phyloP scores from a whole-genome alignment of 2,329 filamentous ascomycete genomes.

The Chalara sp. region DNA sequence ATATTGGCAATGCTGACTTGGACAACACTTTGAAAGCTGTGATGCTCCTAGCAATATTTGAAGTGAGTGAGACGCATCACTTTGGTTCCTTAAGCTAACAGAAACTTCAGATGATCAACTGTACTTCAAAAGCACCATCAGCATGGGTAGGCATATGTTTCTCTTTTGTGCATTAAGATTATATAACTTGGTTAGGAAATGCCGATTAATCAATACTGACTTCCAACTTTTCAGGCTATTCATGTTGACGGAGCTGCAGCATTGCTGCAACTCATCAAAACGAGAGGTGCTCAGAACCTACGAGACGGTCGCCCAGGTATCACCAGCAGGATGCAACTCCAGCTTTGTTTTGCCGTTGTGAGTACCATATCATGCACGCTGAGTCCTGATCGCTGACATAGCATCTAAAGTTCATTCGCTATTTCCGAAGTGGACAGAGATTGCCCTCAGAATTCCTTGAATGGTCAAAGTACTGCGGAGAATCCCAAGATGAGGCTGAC shows the following conservation, averaged over 20 bases:
- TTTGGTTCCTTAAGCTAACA: neutral
- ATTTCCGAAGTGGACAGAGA: neutral
- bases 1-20: constrained; percentile 37
- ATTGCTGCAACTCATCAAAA: constrained; percentile 12
- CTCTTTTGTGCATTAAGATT: too few species aligned
- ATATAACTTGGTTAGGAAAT: too few species aligned
- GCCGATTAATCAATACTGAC: neutral
- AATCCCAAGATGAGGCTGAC: neutral
- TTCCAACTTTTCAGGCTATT: constrained; percentile 4
- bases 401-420: neutral
- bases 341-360: constrained; percentile 1
- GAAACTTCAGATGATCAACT: constrained; percentile 2
- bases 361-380: neutral
- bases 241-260: constrained; percentile 17
- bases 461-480: neutral
- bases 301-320: neutral
- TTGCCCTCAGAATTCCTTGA: neutral
- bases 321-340: neutral
- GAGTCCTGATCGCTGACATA: neutral
- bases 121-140: neutral
- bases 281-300: neutral
- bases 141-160: too few species aligned
- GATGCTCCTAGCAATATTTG: constrained; percentile 45
- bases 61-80: constrained; percentile 22
- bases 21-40: constrained; percentile 47